phyloP scores from a whole-genome alignment of 2,329 filamentous ascomycete genomes.

The Pestalotiopsis sp. region DNA sequence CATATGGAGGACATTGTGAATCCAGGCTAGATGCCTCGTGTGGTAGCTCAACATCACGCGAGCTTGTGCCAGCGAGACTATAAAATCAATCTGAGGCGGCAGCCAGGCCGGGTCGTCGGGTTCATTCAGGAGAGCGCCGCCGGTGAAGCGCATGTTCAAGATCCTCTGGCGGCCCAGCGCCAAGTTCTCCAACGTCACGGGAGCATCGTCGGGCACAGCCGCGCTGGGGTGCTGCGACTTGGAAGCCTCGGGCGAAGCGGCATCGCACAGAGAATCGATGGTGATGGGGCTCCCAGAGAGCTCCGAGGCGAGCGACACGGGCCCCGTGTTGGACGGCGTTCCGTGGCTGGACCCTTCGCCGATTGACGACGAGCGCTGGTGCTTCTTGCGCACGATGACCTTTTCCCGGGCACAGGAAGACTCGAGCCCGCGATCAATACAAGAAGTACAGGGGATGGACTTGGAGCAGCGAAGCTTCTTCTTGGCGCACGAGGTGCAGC shows the following conservation, averaged over 20 bases:
- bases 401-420: neutral
- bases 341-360: neutral
- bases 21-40: neutral
- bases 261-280: neutral
- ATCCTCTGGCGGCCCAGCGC: conserved; percentile 7
- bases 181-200: conserved; percentile 5
- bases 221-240: conserved; percentile 7
- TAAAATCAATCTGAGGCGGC: neutral
- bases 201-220: conserved; percentile 2
- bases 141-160: neutral
- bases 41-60: neutral
- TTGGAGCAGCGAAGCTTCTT: conserved; percentile 4
- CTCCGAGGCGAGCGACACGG: neutral
- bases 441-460: conserved; percentile 1
- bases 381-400: conserved; percentile 9
- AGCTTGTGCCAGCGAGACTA: neutral
- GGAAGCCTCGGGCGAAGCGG: neutral
- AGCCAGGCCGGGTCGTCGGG: neutral
- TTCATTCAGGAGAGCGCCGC: neutral
- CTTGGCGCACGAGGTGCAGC: neutral
- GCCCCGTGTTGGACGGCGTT: neutral
- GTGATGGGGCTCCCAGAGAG: conserved; percentile 1
- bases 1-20: conserved; percentile 6
- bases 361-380: conserved; percentile 3
- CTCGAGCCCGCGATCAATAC: neutral